Percentiles rank a stretch among this genome's conserved stretches.
Conservation (phyloP, 1,284 basidiomycete species). For the Moniliella sp. region DNA sequence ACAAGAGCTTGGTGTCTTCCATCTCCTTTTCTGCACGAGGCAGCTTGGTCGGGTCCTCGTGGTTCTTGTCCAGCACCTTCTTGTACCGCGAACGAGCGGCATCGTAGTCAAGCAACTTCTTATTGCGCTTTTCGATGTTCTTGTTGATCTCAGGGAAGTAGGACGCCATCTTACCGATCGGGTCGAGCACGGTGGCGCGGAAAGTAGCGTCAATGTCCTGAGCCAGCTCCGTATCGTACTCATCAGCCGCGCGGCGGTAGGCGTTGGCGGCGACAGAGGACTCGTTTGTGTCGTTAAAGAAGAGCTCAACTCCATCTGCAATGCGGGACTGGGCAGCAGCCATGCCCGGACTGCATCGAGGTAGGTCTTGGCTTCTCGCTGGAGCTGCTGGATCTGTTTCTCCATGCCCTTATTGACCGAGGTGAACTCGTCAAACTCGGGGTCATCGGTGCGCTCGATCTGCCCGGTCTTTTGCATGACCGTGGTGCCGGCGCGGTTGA, state of each 20-base stretch:
- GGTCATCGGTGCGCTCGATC: conserved; percentile 82
- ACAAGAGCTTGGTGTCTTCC: conserved; percentile 77
- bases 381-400: conserved; percentile 43
- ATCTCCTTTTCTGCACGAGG: conserved; percentile 81
- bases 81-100: conserved; percentile 49
- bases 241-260: conserved; percentile 82
- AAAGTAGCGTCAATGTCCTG: conserved; percentile 79
- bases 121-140: conserved; percentile 75
- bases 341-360: conserved; percentile 55
- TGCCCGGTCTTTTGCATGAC: conserved; percentile 58
- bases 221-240: conserved; percentile 63
- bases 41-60: conserved; percentile 73
- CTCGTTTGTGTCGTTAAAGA: conserved; percentile 48
- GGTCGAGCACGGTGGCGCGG: conserved; percentile 80
- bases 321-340: conserved; percentile 55
- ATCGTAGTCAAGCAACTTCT: conserved; percentile 94
- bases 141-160: conserved; percentile 81
- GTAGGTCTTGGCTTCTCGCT: conserved; percentile 86
- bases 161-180: conserved; percentile 70
- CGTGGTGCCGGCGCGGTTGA: conserved; percentile 76
- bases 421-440: conserved; percentile 75
- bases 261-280: conserved; percentile 84
- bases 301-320: conserved; percentile 76
- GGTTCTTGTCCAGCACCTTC: conserved; percentile 72
- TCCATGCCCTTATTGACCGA: conserved; percentile 60